phyloP scores from a whole-genome alignment of 164 flowering plant species.

The Platanus orientalis region DNA sequence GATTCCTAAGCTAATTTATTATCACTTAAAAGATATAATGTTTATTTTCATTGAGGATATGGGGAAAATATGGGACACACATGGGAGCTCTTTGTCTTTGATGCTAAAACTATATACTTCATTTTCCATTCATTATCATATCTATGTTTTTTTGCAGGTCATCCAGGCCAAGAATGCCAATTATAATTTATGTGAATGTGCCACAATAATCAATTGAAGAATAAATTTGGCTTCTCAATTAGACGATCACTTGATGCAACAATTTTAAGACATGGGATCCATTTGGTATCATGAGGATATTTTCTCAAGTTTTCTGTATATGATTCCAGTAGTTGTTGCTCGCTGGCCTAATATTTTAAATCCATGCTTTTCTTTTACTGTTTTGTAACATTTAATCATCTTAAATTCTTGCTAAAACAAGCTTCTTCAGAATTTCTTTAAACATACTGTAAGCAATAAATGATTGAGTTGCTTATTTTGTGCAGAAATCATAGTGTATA shows the following conservation, averaged over 20 bases:
- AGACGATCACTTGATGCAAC: neutral
- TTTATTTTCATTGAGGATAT: too few species aligned
- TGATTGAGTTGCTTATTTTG: neutral
- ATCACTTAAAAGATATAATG: too few species aligned
- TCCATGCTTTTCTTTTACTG: constrained; percentile 7
- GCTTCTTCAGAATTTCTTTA: neutral
- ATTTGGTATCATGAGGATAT: constrained; percentile 10
- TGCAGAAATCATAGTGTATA: constrained; percentile 12
- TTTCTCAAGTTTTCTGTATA: neutral
- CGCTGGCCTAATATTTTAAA: constrained; percentile 10
- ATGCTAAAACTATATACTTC: too few species aligned
- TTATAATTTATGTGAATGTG: constrained; percentile 12
- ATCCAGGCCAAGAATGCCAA: constrained; percentile 1
- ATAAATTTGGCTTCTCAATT: neutral
- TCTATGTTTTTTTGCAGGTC: neutral
- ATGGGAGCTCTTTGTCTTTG: too few species aligned
- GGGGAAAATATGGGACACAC: too few species aligned
- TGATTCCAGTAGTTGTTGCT: constrained; percentile 9
- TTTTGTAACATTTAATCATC: neutral
- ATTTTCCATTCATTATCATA: neutral
- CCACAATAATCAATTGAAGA: constrained; percentile 2
- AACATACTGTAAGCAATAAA: neutral
- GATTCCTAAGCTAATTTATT: too few species aligned
- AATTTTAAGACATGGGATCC: constrained; percentile 3
- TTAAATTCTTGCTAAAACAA: neutral